Evolutionary conservation across 2,329 filamentous ascomycete genomes (phyloP).

Genomic region (Neonectria hederae): DNA sequence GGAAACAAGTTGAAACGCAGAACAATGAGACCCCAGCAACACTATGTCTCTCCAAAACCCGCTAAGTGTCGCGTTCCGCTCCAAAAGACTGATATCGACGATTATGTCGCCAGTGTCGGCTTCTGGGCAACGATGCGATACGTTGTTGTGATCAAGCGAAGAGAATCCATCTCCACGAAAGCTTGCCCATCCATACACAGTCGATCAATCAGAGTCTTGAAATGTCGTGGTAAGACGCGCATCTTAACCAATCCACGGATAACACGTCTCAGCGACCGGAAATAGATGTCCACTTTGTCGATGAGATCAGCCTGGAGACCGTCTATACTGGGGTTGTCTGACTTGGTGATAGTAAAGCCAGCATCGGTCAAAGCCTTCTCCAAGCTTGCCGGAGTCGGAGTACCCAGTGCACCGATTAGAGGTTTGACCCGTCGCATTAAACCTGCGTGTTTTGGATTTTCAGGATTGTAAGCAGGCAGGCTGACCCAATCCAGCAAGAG

Average conservation of each 20-base stretch:
- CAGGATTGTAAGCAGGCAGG: slow-evolving; percentile 13
- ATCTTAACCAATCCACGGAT: slow-evolving; percentile 15
- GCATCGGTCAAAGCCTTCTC: slow-evolving; percentile 15
- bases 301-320: slow-evolving; percentile 15
- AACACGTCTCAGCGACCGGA: slow-evolving; percentile 8
- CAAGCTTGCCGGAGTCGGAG: slow-evolving; percentile 16
- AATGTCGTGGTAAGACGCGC: slow-evolving; percentile 9
- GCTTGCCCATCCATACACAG: slow-evolving; percentile 18
- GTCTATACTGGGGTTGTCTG: slow-evolving; percentile 19
- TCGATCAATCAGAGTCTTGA: slow-evolving; percentile 18
- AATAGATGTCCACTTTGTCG: slow-evolving; percentile 24
- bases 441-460: slow-evolving; percentile 2
- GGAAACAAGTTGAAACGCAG: neutral
- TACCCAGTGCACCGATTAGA: slow-evolving; percentile 19
- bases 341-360: slow-evolving; percentile 6
- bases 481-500: slow-evolving; percentile 22
- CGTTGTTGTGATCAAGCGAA: slow-evolving; percentile 24
- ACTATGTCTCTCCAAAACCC: neutral
- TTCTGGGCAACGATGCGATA: slow-evolving; percentile 18
- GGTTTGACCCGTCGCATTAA: slow-evolving; percentile 22
- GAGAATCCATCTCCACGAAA: slow-evolving; percentile 23
- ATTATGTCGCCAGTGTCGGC: neutral
- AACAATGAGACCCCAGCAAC: neutral
- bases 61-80: neutral
- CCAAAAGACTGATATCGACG: neutral